Conservation (phyloP, 768 basidiomycete genomes). For the Udeniomyces megalosporus region DNA sequence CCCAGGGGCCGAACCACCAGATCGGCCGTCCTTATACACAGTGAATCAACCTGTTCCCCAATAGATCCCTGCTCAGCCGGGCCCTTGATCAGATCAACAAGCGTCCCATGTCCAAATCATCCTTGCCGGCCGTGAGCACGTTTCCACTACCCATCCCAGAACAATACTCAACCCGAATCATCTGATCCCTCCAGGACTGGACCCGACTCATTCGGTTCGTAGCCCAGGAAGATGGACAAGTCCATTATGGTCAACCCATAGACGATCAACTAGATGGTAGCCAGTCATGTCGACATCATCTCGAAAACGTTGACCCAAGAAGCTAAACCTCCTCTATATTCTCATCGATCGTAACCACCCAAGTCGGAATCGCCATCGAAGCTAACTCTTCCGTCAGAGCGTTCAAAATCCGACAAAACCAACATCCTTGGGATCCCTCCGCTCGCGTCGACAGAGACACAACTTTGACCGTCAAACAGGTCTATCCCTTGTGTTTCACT, state of each 20-base stretch:
- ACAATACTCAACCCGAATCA: too few relatives aligned
- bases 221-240: conserved; percentile 15
- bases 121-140: too few relatives aligned
- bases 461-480: conserved; percentile 12
- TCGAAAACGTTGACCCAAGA: too few relatives aligned
- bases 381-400: conserved; percentile 2
- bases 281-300: background rate
- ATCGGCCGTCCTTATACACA: too few relatives aligned
- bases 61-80: too few relatives aligned
- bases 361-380: conserved; percentile 16
- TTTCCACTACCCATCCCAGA: too few relatives aligned
- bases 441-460: background rate
- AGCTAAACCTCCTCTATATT: too few relatives aligned
- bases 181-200: conserved; percentile 1
- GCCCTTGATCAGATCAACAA: too few relatives aligned
- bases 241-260: conserved; percentile 19
- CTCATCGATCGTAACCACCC: background rate
- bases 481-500: background rate
- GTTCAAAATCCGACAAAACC: conserved; percentile 8
- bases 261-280: conserved; percentile 18
- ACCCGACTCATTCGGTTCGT: conserved; percentile 14
- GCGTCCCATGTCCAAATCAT: too few relatives aligned
- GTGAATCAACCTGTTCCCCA: too few relatives aligned
- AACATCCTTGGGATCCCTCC: background rate
- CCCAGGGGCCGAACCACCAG: too few relatives aligned